These are phyloP conservation scores for Coemansia sp. DNA, from an alignment of 371 early-diverging fungal species.

Conservation along the genomic window DNA sequence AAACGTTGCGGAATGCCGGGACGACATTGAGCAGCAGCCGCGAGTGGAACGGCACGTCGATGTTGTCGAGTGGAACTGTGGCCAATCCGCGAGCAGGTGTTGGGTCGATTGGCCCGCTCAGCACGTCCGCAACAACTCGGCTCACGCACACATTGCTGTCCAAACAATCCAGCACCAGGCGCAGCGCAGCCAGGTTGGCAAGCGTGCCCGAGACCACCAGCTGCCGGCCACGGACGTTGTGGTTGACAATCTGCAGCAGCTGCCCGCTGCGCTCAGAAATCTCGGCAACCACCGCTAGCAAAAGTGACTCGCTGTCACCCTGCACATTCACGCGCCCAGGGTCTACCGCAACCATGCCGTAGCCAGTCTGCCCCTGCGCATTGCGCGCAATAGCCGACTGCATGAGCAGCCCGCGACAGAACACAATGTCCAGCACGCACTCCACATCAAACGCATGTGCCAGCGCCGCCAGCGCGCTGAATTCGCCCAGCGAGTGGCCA, in stretches of 20 bases:
- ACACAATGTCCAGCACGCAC: conserved; percentile 85
- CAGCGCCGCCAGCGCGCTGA: conserved; percentile 52
- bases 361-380: conserved; percentile 57
- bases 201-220: no score
- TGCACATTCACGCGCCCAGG: no score
- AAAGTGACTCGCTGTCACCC: conserved; percentile 67
- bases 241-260: no score
- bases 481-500: conserved; percentile 95
- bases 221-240: no score
- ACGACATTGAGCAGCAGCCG: conserved; percentile 87
- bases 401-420: conserved; percentile 98
- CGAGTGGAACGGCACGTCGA: conserved; percentile 98
- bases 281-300: conserved; percentile 73
- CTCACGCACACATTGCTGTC: conserved; percentile 60
- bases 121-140: conserved; percentile 65
- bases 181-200: conserved; percentile 10
- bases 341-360: no score
- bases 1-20: conserved; percentile 81
- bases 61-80: conserved; percentile 89
- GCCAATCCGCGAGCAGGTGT: conserved; percentile 80
- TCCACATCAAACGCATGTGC: conserved; percentile 84
- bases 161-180: conserved; percentile 76
- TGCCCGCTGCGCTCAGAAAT: conserved; percentile 58
- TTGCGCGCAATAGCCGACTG: conserved; percentile 91
- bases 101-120: conserved; percentile 54